phyloP scores from a whole-genome alignment of 2,329 filamentous ascomycete genomes.

The Mariannaea sp. region DNA sequence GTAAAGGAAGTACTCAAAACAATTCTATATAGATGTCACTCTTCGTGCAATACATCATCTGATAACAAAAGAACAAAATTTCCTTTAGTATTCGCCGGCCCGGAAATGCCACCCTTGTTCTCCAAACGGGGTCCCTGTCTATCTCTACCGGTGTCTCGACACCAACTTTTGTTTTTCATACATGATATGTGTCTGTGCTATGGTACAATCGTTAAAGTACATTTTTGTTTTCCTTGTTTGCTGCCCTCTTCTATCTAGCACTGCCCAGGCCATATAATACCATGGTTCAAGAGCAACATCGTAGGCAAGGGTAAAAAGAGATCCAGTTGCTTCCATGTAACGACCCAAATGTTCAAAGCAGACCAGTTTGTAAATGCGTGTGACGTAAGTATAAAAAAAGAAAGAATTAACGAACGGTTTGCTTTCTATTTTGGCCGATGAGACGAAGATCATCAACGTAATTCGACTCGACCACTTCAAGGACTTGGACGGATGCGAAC shows the following conservation, averaged over 20 bases:
- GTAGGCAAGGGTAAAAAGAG: neutral
- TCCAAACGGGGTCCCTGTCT: neutral
- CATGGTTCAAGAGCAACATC: neutral
- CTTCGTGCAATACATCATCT: too few relatives aligned
- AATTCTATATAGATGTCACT: too few relatives aligned
- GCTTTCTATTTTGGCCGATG: neutral
- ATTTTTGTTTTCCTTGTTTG: constrained; percentile 8
- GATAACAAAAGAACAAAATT: too few relatives aligned
- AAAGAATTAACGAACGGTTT: neutral
- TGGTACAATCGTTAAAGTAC: constrained; percentile 29
- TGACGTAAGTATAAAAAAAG: neutral
- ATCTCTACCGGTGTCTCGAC: neutral
- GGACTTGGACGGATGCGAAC: constrained; percentile 48
- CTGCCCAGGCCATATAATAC: constrained; percentile 14
- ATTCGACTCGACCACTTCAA: neutral
- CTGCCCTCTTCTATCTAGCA: neutral
- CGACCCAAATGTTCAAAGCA: constrained; percentile 8
- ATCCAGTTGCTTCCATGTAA: constrained; percentile 12
- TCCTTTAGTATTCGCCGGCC: too few relatives aligned
- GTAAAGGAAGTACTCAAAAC: too few relatives aligned
- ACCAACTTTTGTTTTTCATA: constrained; percentile 8
- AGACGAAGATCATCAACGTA: neutral
- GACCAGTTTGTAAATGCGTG: constrained; percentile 24
- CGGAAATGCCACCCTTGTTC: neutral
- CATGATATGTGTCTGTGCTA: constrained; percentile 17